Percentiles rank a stretch among this genome's conserved stretches.
phyloP scores from a whole-genome alignment of 371 early-diverging fungal genomes.

The Nematocida sp. region DNA sequence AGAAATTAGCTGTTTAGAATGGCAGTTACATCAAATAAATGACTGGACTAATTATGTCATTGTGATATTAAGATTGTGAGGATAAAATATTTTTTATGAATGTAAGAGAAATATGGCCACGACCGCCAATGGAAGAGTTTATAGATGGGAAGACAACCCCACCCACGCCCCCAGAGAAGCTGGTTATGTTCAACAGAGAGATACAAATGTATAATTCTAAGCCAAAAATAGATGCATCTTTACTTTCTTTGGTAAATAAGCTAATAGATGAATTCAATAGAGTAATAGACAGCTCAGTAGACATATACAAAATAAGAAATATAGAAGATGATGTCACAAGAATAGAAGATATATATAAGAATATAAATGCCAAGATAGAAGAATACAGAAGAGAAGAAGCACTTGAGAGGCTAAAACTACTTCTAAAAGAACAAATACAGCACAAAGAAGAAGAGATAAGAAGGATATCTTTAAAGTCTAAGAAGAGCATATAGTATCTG shows the following conservation, averaged over 20 bases:
- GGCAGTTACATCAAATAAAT: too few species aligned
- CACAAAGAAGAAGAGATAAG: slow-evolving; percentile 29
- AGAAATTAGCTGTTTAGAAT: too few species aligned
- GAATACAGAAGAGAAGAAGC: slow-evolving; percentile 21
- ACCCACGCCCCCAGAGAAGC: background rate
- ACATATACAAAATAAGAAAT: background rate
- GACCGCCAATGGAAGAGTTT: slow-evolving; percentile 3
- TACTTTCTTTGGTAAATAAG: background rate
- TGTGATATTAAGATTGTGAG: too few species aligned
- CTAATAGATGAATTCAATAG: background rate
- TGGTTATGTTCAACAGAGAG: slow-evolving; percentile 3
- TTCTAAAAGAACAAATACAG: slow-evolving; percentile 20
- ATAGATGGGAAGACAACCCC: background rate
- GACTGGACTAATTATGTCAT: too few species aligned
- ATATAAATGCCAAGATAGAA: slow-evolving; percentile 9
- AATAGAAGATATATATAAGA: slow-evolving; percentile 30
- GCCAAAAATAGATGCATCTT: too few species aligned
- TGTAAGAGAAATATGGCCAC: slow-evolving; percentile 47
- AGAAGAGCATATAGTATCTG: background rate
- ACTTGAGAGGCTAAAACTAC: background rate
- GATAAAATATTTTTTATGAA: slow-evolving; percentile 24
- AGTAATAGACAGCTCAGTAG: background rate
- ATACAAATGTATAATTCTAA: background rate
- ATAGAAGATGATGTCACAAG: slow-evolving; percentile 14
- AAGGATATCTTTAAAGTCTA: slow-evolving; percentile 18